Conservation (phyloP, 768 basidiomycete species). For the Mycena latifolia region DNA sequence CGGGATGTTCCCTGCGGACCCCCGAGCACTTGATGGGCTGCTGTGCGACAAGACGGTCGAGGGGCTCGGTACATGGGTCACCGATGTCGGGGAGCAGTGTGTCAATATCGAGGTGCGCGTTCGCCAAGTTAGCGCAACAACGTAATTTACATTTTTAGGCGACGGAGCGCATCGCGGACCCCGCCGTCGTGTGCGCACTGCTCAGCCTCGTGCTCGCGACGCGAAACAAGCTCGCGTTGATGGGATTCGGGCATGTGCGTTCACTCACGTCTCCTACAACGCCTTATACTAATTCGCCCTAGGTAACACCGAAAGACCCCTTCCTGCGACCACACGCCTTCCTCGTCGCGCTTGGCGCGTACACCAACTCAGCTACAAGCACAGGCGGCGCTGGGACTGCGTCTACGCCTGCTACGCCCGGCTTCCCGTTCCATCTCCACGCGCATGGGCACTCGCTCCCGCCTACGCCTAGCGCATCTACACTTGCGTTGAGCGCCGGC, state of each 20-base stretch:
- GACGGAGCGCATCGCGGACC: slow-evolving; percentile 81
- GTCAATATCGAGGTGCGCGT: slow-evolving; percentile 63
- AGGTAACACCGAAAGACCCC: slow-evolving; percentile 77
- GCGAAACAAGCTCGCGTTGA: slow-evolving; percentile 76
- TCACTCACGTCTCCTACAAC: background rate
- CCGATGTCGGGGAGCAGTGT: slow-evolving; percentile 72
- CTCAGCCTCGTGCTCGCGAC: slow-evolving; percentile 75
- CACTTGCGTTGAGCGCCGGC: slow-evolving; percentile 33
- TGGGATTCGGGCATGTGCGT: slow-evolving; percentile 50
- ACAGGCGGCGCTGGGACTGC: slow-evolving; percentile 13
- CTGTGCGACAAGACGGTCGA: slow-evolving; percentile 84
- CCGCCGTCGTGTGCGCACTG: slow-evolving; percentile 75
- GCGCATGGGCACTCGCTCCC: slow-evolving; percentile 23
- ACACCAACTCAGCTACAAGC: slow-evolving; percentile 43
- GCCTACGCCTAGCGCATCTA: slow-evolving; percentile 26
- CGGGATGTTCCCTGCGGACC: slow-evolving; percentile 62
- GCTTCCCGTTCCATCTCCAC: slow-evolving; percentile 37
- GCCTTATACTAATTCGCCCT: slow-evolving; percentile 28
- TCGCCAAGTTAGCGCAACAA: background rate
- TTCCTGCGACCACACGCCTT: slow-evolving; percentile 79
- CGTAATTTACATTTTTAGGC: slow-evolving; percentile 45
- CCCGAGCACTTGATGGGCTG: slow-evolving; percentile 67
- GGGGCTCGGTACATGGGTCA: slow-evolving; percentile 76
- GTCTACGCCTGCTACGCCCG: slow-evolving; percentile 37
- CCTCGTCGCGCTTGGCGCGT: slow-evolving; percentile 58